Evolutionary conservation across 2,329 filamentous ascomycete genomes (phyloP), one percentile per base, ranked within the genome.

Genomic region (Aspergillus udagawae): DNA sequence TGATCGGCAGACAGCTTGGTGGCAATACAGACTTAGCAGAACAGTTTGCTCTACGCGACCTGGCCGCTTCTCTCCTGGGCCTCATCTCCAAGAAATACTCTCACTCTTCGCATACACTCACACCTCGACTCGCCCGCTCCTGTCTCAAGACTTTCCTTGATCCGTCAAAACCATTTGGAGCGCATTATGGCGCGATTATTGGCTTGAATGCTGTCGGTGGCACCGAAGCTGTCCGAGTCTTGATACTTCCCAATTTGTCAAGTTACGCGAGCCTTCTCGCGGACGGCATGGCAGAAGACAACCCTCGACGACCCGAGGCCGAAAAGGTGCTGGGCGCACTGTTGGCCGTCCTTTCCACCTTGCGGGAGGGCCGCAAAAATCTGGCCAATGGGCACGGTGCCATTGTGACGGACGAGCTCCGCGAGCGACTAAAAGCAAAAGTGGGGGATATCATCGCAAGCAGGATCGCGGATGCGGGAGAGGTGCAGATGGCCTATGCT

Each of bases 91-190:
- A 83, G 61, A 93, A 92, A 68, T 97, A 95, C 76, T 86, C 88
- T 5, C 83, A 86, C 27, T 88, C 87, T 4, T 96, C 92, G 57
- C 86, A 89, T 47, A 88, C 91, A 14, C 84, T 97, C 27, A 91
- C 92, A 56, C 88, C 92, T 2, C 90, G 95, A 62, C 87, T 99
- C 29, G 92, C 92, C 3, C 85, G 94, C n/a, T 94, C 92, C 0
- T 97, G 92, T 68, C 83, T 97, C 35, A 96, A 96, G 76, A 87
- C 89, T 67, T 93, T 97, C 73, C 83, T 99, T 29, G 92, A 97
- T 67, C 90, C 91, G 0, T 86, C 87, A 47, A 91, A 92, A 69
- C 87, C 92, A 0, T 84, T 92, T 0, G 86, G 90, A 1, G 88
- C 93, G 1, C 90, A 96, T 67, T 99, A 94, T 70, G 94, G 94